A percentile compares a stretch with the other conserved stretches of the same genome.
Evolutionary conservation across 129 eudicot genomes (phyloP).

Genomic region (Pittosporum tobira): DNA sequence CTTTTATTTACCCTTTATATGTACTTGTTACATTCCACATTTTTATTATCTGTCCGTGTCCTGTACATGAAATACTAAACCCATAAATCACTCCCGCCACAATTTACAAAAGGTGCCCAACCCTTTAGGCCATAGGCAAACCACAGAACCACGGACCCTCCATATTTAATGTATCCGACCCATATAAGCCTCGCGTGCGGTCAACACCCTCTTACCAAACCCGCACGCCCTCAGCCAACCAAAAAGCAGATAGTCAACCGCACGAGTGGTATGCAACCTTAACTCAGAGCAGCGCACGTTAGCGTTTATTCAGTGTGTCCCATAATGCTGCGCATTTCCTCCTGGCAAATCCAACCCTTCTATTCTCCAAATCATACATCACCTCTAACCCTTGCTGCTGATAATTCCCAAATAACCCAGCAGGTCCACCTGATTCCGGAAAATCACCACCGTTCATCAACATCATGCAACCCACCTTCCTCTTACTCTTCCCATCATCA

Average conservation of each 20-base stretch:
- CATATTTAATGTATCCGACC: not conserved
- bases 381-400: conserved; percentile 96
- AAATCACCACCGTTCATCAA: conserved; percentile 86
- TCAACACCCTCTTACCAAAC: conserved; percentile 15
- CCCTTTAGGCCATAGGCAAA: not conserved
- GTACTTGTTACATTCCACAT: too few relatives aligned
- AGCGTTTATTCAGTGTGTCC: conserved; percentile 36
- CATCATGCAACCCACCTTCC: conserved; percentile 77
- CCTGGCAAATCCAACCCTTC: conserved; percentile 77
- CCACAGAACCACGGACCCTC: not conserved
- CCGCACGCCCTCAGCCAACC: not conserved
- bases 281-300: conserved; percentile 15
- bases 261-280: not conserved
- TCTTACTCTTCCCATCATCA: conserved; percentile 31
- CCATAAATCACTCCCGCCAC: too few relatives aligned
- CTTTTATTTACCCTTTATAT: too few relatives aligned
- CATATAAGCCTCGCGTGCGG: conserved; percentile 25
- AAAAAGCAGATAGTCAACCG: conserved; percentile 12
- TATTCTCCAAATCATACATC: conserved; percentile 76
- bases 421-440: conserved; percentile 77
- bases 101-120: not conserved
- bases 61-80: too few relatives aligned
- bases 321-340: conserved; percentile 78
- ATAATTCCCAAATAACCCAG: conserved; percentile 74
- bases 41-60: too few relatives aligned